phyloP scores from a whole-genome alignment of 2,329 filamentous ascomycete species.

The Mycocentrospora acerina region DNA sequence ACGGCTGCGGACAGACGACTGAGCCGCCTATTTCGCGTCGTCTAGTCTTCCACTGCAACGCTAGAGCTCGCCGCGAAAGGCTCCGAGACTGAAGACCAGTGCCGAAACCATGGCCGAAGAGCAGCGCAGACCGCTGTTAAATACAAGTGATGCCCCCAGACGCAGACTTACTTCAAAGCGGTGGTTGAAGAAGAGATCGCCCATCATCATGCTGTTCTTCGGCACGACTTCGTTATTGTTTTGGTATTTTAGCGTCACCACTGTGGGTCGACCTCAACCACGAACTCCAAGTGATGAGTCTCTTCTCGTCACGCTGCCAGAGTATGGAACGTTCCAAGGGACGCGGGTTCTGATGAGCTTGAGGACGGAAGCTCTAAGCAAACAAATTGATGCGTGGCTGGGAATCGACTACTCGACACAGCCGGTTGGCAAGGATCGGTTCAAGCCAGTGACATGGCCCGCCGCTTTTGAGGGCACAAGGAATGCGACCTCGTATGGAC shows the following conservation, averaged over 20 bases:
- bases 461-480: conserved; percentile 44
- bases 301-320: conserved; percentile 37
- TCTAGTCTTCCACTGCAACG: no score
- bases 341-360: conserved; percentile 40
- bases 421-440: conserved; percentile 44
- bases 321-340: conserved; percentile 46
- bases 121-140: conserved; percentile 12
- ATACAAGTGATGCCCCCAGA: conserved; percentile 5
- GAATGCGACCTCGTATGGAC: conserved; percentile 44
- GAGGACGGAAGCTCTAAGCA: conserved; percentile 32
- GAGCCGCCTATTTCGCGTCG: no score
- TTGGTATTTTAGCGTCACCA: conserved; percentile 20
- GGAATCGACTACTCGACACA: conserved; percentile 52
- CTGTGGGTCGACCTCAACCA: neutral
- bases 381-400: conserved; percentile 50
- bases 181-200: conserved; percentile 19
- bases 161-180: conserved; percentile 8
- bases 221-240: conserved; percentile 21
- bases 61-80: no score
- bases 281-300: conserved; percentile 10
- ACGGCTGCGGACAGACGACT: no score
- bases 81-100: no score
- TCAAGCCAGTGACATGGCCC: conserved; percentile 46
- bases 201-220: conserved; percentile 22
- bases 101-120: conserved; percentile 3